Conservation (phyloP, 1,284 basidiomycete species). For the Microbotryomycetes sp. region DNA sequence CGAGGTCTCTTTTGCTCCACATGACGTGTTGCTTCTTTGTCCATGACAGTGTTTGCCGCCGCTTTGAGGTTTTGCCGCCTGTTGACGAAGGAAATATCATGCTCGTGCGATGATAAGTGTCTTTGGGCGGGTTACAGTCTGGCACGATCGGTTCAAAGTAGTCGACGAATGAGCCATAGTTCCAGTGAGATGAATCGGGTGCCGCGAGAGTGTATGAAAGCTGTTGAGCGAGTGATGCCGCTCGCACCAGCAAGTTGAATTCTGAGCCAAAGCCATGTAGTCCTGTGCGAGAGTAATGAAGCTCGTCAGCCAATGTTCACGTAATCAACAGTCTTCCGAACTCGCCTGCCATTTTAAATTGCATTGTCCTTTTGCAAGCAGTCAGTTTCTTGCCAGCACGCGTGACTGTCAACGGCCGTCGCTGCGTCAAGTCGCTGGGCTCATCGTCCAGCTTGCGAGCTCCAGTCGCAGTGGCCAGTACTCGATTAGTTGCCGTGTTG, state of each 20-base stretch:
- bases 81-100: neutral
- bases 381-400: no score
- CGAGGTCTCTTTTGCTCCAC: slow-evolving; percentile 29
- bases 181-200: slow-evolving; percentile 29
- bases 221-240: slow-evolving; percentile 26
- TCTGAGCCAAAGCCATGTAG: slow-evolving; percentile 35
- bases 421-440: no score
- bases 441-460: no score
- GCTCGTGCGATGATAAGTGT: neutral
- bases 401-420: no score
- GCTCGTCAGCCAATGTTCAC: no score
- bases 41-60: slow-evolving; percentile 12
- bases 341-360: neutral
- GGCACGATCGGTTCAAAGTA: slow-evolving; percentile 4
- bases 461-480: no score
- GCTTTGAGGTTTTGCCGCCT: neutral
- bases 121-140: slow-evolving; percentile 2
- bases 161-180: slow-evolving; percentile 32
- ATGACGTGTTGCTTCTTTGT: slow-evolving; percentile 20
- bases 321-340: no score
- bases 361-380: neutral
- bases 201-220: slow-evolving; percentile 29
- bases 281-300: slow-evolving; percentile 16
- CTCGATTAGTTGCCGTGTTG: no score
- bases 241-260: slow-evolving; percentile 28